Conservation (phyloP, 1,284 basidiomycete species). For the Spongispora temasekensis region DNA sequence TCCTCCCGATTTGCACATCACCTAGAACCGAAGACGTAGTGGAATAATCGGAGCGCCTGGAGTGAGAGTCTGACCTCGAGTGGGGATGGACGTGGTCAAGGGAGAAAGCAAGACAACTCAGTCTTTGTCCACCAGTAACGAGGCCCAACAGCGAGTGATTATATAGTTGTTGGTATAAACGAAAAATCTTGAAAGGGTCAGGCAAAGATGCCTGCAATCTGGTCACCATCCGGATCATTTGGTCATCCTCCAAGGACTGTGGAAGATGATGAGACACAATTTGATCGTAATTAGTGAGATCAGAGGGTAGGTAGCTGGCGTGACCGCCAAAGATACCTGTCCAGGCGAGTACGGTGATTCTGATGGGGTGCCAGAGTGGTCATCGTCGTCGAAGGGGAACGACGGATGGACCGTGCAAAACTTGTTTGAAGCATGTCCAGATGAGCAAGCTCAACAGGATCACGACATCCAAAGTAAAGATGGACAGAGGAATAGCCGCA, state of each 20-base stretch:
- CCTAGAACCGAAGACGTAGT: neutral
- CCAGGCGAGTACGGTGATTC: too few species aligned
- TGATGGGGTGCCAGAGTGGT: too few species aligned
- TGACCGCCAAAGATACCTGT: too few species aligned
- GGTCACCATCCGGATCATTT: neutral
- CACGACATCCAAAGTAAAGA: too few species aligned
- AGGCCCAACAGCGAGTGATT: neutral
- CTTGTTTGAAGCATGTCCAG: too few species aligned
- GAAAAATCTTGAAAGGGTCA: neutral
- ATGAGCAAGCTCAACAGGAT: too few species aligned
- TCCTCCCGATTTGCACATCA: neutral
- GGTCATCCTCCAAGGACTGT: neutral
- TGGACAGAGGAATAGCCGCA: too few species aligned
- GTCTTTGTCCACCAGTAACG: neutral
- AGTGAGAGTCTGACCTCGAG: accelerated
- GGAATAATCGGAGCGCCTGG: neutral
- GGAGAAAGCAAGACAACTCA: neutral
- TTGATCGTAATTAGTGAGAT: neutral
- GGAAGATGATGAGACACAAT: neutral
- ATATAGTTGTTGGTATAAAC: neutral
- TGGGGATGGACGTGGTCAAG: neutral
- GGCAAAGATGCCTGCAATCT: neutral
- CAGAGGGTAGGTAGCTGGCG: too few species aligned
- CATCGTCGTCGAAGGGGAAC: too few species aligned
- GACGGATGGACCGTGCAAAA: too few species aligned